These are phyloP conservation scores for Tricladium varicosporioides DNA, from an alignment of 2,329 filamentous ascomycete genomes.

Conservation along the genomic window DNA sequence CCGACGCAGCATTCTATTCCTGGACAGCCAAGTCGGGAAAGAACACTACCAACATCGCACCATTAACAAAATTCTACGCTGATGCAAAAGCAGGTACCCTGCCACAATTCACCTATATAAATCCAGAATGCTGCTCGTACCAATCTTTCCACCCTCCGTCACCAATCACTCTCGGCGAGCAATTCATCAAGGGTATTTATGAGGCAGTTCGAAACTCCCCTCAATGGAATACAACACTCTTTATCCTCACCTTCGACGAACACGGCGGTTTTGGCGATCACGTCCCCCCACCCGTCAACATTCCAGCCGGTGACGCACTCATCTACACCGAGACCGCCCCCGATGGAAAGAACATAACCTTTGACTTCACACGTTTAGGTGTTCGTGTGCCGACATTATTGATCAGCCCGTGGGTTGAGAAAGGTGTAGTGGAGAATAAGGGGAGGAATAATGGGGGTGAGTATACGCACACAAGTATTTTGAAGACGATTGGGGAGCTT, in stretches of 20 bases:
- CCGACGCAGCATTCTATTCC: constrained; percentile 43
- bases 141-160: constrained; percentile 46
- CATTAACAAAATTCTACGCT: constrained; percentile 41
- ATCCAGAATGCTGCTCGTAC: constrained; percentile 48
- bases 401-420: constrained; percentile 43
- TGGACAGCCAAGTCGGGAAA: constrained; percentile 39
- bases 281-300: constrained; percentile 40
- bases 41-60: constrained; percentile 36
- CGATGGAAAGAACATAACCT: constrained; percentile 37
- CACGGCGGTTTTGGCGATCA: constrained; percentile 48
- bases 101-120: constrained; percentile 47
- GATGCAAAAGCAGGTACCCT: constrained; percentile 45
- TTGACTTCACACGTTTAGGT: constrained; percentile 42
- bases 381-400: constrained; percentile 43
- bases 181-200: constrained; percentile 45
- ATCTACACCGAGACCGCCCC: constrained; percentile 37
- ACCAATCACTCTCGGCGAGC: constrained; percentile 43
- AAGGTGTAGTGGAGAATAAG: constrained; percentile 40
- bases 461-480: constrained; percentile 44
- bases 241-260: constrained; percentile 47
- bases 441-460: constrained; percentile 38
- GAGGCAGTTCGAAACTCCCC: constrained; percentile 42
- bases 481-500: constrained; percentile 42
- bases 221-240: constrained; percentile 46
- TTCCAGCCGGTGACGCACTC: constrained; percentile 39